These are phyloP conservation scores for Arabidopsis thaliana DNA, from an alignment of 345 rosid genomes.

Conservation along the genomic window TAIR10.1 NC_003070.9:1118001-1118500, in stretches of 20 bases:
- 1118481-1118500: constrained; percentile 1
- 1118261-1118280: constrained; percentile 76
- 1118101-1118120: constrained; percentile 66
- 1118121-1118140: constrained; percentile 74
- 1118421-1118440: constrained; percentile 88
- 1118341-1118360: constrained; percentile 85
- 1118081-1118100: constrained; percentile 65
- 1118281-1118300: constrained; percentile 89
- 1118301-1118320: constrained; percentile 77
- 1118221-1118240: constrained; percentile 76
- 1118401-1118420: constrained; percentile 81
- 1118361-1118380: constrained; percentile 67
- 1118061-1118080: constrained; percentile 58
- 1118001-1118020: constrained; percentile 51
- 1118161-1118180: constrained; percentile 18
- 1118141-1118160: constrained; percentile 61
- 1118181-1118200: neutral
- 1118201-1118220: constrained; percentile 26
- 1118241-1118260: constrained; percentile 60
- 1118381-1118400: constrained; percentile 55
- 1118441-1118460: constrained; percentile 59
- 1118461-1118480: neutral
- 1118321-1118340: constrained; percentile 84
- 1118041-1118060: constrained; percentile 61
- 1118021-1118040: constrained; percentile 44